Base-by-base conservation (phyloP, 345 rosid species). In the Raphanus sativus region DNA sequence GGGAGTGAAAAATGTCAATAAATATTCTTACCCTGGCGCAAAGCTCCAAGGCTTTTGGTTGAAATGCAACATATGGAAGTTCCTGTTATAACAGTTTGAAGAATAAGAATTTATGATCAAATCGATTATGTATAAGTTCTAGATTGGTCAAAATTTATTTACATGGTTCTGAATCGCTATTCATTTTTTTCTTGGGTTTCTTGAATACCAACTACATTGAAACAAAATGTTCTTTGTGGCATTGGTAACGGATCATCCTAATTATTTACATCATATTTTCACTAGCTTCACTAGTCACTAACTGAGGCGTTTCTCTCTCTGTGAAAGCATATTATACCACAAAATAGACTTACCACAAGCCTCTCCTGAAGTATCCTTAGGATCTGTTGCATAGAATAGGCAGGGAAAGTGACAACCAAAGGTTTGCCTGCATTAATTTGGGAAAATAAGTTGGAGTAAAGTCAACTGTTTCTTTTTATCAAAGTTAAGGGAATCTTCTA, bases 21-120 rank as follows among this genome's bases (percentile, higher is more conserved):
- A 67, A 9, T 34, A n/a, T 36, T 83, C 98, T 86, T 78, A 94
- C 98, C 77, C 98, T 92, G 65, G 98, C 97, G 74, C 98, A 94
- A 13, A 94, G 90, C 80, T 94, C 97, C 85, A 94, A 77, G 45
- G 98, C 98, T 69, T 86, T 92, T 64, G 88, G 85, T 64, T 92
- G 91, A 79, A 90, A 94, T 48, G 55, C 55, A 48, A 48, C 17
- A 48, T n/a, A 48, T 48, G 55, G 55, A 48, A 48, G 55, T 4
- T 13, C 55, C 55, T 48, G 55, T n/a, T n/a, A 48, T 13, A 48
- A n/a, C 8, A 48, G 4, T 42, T 11, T 42, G 52, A 12, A 42
- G 52, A 42, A 42, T 42, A 42, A 42, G 15, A 58, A 58, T 8
- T 7, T 16, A 28, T 42, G 17, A 68, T 15, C 32, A 69, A 11